Percentiles rank a stretch among this genome's conserved stretches.
Conservation (phyloP, 495 filamentous ascomycete species). For the Talaromyces trachyspermus region DNA sequence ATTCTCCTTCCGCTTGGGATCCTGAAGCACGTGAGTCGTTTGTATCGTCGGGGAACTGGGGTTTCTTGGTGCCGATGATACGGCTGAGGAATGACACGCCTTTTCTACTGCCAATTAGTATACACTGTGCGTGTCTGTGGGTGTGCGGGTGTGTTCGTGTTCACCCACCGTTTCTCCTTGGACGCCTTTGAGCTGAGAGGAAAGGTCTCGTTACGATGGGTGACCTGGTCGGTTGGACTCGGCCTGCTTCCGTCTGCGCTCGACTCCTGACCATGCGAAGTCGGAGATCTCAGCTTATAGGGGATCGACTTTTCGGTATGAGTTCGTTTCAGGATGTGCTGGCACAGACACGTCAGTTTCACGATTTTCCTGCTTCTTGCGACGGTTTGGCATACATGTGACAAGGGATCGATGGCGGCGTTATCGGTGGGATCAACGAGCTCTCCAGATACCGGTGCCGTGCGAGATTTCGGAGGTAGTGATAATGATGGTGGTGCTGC, state of each 20-base stretch:
- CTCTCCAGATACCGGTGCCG: neutral
- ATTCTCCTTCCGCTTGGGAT: slow-evolving; percentile 58
- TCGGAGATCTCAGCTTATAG: slow-evolving; percentile 53
- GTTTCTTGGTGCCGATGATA: slow-evolving; percentile 73
- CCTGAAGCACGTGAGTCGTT: slow-evolving; percentile 64
- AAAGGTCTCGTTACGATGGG: slow-evolving; percentile 31
- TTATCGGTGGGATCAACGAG: neutral
- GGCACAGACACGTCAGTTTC: slow-evolving; percentile 13
- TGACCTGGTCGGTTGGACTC: slow-evolving; percentile 26
- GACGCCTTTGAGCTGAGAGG: slow-evolving; percentile 33
- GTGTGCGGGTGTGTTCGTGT: no score
- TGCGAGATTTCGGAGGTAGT: neutral
- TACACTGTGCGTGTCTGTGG: slow-evolving; percentile 12
- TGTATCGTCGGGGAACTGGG: slow-evolving; percentile 40
- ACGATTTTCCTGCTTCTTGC: neutral
- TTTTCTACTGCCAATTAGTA: slow-evolving; percentile 46
- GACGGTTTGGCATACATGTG: neutral
- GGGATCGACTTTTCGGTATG: slow-evolving; percentile 67
- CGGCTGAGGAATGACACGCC: slow-evolving; percentile 87
- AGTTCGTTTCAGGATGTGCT: slow-evolving; percentile 78
- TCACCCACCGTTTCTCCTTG: slow-evolving; percentile 69
- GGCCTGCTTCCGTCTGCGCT: slow-evolving; percentile 39
- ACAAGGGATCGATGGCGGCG: neutral
- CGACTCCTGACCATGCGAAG: slow-evolving; percentile 45
- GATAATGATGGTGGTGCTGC: no score